Percentiles rank a stretch among this genome's conserved stretches.
Conservation (phyloP, 371 early-diverging fungal genomes). For the Catenaria anguillulae region DNA sequence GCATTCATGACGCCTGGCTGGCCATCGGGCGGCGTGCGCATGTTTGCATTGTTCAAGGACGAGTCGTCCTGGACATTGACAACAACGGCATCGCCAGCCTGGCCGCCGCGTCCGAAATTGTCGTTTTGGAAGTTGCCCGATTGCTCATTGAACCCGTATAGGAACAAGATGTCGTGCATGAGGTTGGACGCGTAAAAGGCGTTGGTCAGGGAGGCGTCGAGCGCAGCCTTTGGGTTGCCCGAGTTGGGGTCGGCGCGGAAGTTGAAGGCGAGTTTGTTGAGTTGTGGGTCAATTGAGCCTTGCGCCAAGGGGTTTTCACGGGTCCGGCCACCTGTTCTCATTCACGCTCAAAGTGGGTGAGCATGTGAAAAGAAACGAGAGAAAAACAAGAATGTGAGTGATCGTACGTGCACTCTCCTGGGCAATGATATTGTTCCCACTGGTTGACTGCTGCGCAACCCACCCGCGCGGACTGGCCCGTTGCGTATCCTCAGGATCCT, state of each 20-base stretch:
- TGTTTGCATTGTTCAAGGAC: constrained; percentile 17
- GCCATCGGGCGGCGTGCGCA: constrained; percentile 3
- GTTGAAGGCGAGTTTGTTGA: background rate
- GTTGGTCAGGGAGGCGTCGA: constrained; percentile 16
- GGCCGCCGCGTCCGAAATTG: constrained; percentile 23
- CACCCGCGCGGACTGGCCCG: constrained; percentile 66
- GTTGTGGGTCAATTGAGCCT: background rate
- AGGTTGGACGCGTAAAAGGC: constrained; percentile 15
- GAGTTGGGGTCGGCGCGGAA: background rate
- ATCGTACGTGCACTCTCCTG: background rate
- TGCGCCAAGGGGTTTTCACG: background rate
- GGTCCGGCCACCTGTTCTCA: too few species aligned
- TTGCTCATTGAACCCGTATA: constrained; percentile 28
- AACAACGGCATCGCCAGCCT: constrained; percentile 11
- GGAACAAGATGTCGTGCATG: constrained; percentile 23
- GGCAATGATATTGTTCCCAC: background rate
- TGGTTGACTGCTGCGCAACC: constrained; percentile 12
- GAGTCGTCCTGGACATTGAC: constrained; percentile 22
- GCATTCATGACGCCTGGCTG: background rate
- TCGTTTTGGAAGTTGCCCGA: constrained; percentile 31
- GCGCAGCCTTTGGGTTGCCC: background rate
- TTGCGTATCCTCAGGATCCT: constrained; percentile 49
- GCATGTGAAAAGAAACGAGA: too few species aligned
- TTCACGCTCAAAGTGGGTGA: too few species aligned
- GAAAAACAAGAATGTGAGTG: too few species aligned